Evolutionary conservation across 2,329 filamentous ascomycete species (phyloP).

Genomic region (Fusarium agapanthi): DNA sequence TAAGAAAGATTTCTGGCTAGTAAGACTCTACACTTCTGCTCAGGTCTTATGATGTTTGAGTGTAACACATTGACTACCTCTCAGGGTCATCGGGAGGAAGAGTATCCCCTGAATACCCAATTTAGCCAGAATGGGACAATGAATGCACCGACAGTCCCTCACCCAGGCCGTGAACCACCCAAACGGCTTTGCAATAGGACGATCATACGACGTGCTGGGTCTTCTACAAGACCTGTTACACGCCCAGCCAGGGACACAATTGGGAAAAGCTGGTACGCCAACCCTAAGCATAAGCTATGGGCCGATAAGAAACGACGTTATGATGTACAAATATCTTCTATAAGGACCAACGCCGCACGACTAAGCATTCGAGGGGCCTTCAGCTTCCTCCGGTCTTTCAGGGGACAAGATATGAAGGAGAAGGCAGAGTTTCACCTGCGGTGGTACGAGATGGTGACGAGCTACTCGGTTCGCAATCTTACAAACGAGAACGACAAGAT

Average conservation of each 20-base stretch:
- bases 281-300: rapidly evolving
- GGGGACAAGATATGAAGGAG: background rate
- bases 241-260: rapidly evolving
- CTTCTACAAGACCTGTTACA: rapidly evolving
- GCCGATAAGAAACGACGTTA: rapidly evolving
- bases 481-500: background rate
- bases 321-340: rapidly evolving
- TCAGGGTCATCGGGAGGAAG: background rate
- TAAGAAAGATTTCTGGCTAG: background rate
- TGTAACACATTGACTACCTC: background rate
- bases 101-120: rapidly evolving
- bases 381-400: background rate
- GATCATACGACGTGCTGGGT: rapidly evolving
- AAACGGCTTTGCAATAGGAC: background rate
- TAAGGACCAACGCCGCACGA: background rate
- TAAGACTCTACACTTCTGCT: background rate
- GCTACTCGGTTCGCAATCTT: background rate
- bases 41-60: background rate
- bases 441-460: background rate
- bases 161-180: background rate
- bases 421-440: background rate
- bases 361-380: rapidly evolving
- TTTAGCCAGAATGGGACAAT: rapidly evolving
- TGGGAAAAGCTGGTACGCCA: rapidly evolving
- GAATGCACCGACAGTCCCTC: rapidly evolving